Evolutionary conservation across 176 grass and related monocot genomes (phyloP).

Genomic region (Aegilops bicornis): DNA sequence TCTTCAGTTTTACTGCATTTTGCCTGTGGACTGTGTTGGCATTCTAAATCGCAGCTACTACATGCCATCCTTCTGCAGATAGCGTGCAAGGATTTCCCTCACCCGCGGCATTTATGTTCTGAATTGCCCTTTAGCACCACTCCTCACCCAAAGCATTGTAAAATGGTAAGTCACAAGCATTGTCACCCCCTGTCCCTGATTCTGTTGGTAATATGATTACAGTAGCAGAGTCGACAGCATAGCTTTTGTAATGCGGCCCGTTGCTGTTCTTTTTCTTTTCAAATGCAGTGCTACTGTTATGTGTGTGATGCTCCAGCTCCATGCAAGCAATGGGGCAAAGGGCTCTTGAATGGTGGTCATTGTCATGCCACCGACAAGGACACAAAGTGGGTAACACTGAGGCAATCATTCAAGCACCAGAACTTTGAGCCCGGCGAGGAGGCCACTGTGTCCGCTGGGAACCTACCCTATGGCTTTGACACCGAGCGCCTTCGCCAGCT

Average conservation of each 20-base stretch:
- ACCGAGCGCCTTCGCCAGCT: neutral
- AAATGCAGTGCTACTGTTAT: constrained; percentile 94
- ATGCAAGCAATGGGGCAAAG: constrained; percentile 69
- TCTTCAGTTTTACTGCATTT: neutral
- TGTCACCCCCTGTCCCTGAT: neutral
- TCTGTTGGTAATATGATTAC: constrained; percentile 5
- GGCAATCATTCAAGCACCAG: constrained; percentile 40
- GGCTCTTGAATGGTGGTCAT: constrained; percentile 36
- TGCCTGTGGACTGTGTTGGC: neutral
- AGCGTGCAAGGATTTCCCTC: constrained; percentile 87
- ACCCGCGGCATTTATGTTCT: constrained; percentile 74
- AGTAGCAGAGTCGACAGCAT: neutral
- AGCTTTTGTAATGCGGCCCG: neutral
- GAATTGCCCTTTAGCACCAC: constrained; percentile 70
- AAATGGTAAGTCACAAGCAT: constrained; percentile 50
- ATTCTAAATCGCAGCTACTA: neutral
- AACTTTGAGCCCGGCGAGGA: neutral
- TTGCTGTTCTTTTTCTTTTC: constrained; percentile 18
- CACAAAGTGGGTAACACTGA: constrained; percentile 50
- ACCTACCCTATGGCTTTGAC: neutral
- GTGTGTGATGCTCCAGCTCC: constrained; percentile 86
- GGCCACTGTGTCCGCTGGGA: neutral
- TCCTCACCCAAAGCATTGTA: constrained; percentile 64
- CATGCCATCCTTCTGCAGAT: constrained; percentile 33
- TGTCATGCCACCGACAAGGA: constrained; percentile 87